Base-by-base conservation (phyloP, 2,329 filamentous ascomycete species). In the Talaromyces pinophilus region DNA sequence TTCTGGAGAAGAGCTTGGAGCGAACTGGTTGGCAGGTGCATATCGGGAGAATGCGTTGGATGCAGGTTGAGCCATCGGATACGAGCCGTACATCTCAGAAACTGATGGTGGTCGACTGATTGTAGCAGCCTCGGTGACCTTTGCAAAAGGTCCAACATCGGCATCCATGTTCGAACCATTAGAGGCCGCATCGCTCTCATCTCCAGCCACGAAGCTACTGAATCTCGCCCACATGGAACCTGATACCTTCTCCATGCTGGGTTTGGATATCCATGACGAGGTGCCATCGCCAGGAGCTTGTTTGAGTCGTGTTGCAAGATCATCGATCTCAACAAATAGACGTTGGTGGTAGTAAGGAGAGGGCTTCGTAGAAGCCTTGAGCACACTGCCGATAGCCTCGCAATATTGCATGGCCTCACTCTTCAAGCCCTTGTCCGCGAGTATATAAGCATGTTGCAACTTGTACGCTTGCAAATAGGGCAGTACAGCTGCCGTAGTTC, bases 241-340 rank as follows among this genome's bases (percentile, higher is more conserved):
- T 1, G 93, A 95, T 0, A 98, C 92, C 79, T 96, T 97, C 78
- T 96, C 93, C 86, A 98, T 96, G 77, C 88, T 97, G 6, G 94
- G 93, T 77, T 95, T 97, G 0, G 92, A 90, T 62, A 99, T 95
- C 92, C 94, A 97, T 1, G 93, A 94, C 22, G 87, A 89, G 6
- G 88, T 89, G 64, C 87, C 88, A 70, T 95, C 92, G 74, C 90
- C 92, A 13, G 93, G 92, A 19, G 93, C 90, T 76, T 95, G 91
- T 71, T 90, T 93, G 46, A 99, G 82, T 67, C 94, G 89, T 69
- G 90, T 90, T 75, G 87, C 88, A 38, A 99, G 84, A 75, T 98
- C 93, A 67, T 97, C 93, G 7, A 98, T 86, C 35, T 88, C 87
- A 11, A 86, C 82, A 68, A 95, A 88, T 54, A 99, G 84, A 35